Evolutionary conservation across 768 basidiomycete species (phyloP).

Genomic region (Rhodotorula kratochvilovae): DNA sequence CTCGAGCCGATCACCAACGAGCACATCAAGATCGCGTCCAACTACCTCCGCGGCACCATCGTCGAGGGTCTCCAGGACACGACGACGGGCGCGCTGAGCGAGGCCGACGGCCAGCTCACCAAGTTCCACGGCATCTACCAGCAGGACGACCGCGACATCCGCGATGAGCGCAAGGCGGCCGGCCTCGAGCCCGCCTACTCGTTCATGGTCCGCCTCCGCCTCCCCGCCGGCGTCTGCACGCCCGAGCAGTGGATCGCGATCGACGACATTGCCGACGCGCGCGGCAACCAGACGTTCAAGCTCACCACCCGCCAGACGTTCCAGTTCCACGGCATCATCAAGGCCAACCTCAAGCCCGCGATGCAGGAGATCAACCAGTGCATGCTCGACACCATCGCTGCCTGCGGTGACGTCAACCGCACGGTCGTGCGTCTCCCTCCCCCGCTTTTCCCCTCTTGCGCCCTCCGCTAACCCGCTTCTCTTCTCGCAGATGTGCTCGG

Average conservation of each 20-base stretch:
- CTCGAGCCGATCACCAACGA: slow-evolving; percentile 98
- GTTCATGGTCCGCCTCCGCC: slow-evolving; percentile 97
- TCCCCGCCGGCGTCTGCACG: slow-evolving; percentile 91
- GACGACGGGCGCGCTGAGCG: slow-evolving; percentile 81
- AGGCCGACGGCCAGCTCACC: slow-evolving; percentile 87
- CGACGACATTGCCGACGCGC: slow-evolving; percentile 93
- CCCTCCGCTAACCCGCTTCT: slow-evolving; percentile 1
- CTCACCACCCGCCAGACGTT: slow-evolving; percentile 96
- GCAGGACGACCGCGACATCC: slow-evolving; percentile 97
- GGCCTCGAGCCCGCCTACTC: slow-evolving; percentile 91
- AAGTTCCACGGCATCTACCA: slow-evolving; percentile 98
- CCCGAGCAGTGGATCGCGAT: slow-evolving; percentile 91
- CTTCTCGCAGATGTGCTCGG: slow-evolving; percentile 59
- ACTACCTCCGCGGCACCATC: slow-evolving; percentile 91
- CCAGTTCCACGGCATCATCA: slow-evolving; percentile 99
- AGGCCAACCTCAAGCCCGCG: slow-evolving; percentile 87
- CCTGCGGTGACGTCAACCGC: slow-evolving; percentile 95
- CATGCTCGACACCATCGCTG: slow-evolving; percentile 89
- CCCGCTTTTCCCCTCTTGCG: neutral
- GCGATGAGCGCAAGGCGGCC: slow-evolving; percentile 86
- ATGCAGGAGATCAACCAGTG: slow-evolving; percentile 92
- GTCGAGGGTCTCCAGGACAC: slow-evolving; percentile 80
- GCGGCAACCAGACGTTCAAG: slow-evolving; percentile 90
- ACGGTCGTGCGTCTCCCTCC: slow-evolving; percentile 35
- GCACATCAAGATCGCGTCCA: slow-evolving; percentile 95